Evolutionary conservation across 768 basidiomycete species (phyloP).

Genomic region (Sarcodon sp.): DNA sequence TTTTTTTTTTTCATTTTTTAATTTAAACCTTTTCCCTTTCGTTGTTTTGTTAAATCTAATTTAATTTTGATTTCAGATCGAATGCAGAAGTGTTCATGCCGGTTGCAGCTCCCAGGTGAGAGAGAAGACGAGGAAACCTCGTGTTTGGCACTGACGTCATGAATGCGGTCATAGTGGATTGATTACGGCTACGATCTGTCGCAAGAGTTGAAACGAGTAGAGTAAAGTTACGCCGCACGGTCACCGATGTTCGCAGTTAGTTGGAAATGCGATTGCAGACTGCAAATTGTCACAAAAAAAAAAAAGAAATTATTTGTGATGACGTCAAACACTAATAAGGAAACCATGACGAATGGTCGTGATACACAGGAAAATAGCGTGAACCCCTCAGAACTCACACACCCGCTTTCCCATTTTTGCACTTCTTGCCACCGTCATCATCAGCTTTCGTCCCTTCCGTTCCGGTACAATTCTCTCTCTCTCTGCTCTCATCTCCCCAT

Average conservation of each 20-base stretch:
- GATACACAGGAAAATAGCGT: too few species aligned
- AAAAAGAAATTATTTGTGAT: not conserved
- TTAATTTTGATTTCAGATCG: conserved; percentile 44
- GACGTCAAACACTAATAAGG: not conserved
- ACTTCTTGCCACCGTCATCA: too few species aligned
- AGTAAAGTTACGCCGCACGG: not conserved
- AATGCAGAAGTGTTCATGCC: conserved; percentile 84
- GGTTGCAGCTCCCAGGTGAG: conserved; percentile 71
- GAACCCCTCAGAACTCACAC: too few species aligned
- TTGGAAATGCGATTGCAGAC: not conserved
- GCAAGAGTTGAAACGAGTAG: conserved; percentile 18
- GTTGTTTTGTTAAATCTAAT: not conserved
- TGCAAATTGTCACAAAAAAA: not conserved
- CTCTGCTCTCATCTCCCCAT: conserved; percentile 7
- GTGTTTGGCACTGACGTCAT: not conserved
- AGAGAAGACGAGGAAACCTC: not conserved
- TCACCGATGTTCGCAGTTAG: not conserved
- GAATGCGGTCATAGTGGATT: conserved; percentile 27
- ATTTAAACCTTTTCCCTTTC: not conserved
- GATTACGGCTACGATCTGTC: conserved; percentile 46
- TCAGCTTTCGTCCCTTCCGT: too few species aligned
- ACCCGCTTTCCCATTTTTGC: too few species aligned
- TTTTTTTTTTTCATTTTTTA: too few species aligned
- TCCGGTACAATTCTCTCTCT: conserved; percentile 1
- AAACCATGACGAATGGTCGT: too few species aligned